These are phyloP conservation scores for Pythium rishiriense DNA, from an alignment of 352 stramenopile species.

Conservation along the genomic window DNA sequence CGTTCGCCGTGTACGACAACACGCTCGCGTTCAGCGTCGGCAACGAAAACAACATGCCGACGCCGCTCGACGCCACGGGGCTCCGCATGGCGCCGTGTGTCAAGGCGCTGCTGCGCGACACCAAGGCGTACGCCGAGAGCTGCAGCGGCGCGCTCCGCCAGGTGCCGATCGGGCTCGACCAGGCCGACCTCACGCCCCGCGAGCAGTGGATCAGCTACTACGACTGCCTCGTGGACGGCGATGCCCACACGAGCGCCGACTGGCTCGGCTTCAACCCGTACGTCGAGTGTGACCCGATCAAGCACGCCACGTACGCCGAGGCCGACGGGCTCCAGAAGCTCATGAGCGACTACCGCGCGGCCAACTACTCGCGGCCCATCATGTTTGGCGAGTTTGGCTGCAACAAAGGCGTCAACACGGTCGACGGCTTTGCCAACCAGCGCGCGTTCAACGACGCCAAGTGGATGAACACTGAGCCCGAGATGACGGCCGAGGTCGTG, in stretches of 20 bases:
- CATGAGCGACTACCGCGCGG: slow-evolving; percentile 53
- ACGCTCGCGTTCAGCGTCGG: slow-evolving; percentile 49
- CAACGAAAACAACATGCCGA: slow-evolving; percentile 53
- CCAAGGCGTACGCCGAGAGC: slow-evolving; percentile 43
- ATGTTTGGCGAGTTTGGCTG: slow-evolving; percentile 83
- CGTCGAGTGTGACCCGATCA: slow-evolving; percentile 52
- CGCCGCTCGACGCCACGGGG: slow-evolving; percentile 50
- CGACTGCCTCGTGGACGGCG: slow-evolving; percentile 48
- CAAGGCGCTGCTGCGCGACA: slow-evolving; percentile 66
- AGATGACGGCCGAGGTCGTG: slow-evolving; percentile 65
- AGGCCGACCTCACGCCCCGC: slow-evolving; percentile 56
- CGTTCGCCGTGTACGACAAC: slow-evolving; percentile 65
- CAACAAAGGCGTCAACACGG: slow-evolving; percentile 60
- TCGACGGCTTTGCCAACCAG: slow-evolving; percentile 72
- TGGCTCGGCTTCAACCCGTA: slow-evolving; percentile 64
- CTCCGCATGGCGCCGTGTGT: slow-evolving; percentile 54
- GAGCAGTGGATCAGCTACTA: slow-evolving; percentile 61
- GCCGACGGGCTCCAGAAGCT: slow-evolving; percentile 60
- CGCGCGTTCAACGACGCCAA: slow-evolving; percentile 30
- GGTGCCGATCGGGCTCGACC: slow-evolving; percentile 66
- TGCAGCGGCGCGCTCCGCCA: slow-evolving; percentile 44
- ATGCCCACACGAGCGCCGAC: slow-evolving; percentile 52
- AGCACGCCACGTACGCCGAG: slow-evolving; percentile 52
- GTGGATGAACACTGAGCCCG: slow-evolving; percentile 70
- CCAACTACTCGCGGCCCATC: slow-evolving; percentile 54